Evolutionary conservation across 2,329 filamentous ascomycete genomes (phyloP), one percentile per base, ranked within the genome.

Genomic region (Fusarium metavorans): DNA sequence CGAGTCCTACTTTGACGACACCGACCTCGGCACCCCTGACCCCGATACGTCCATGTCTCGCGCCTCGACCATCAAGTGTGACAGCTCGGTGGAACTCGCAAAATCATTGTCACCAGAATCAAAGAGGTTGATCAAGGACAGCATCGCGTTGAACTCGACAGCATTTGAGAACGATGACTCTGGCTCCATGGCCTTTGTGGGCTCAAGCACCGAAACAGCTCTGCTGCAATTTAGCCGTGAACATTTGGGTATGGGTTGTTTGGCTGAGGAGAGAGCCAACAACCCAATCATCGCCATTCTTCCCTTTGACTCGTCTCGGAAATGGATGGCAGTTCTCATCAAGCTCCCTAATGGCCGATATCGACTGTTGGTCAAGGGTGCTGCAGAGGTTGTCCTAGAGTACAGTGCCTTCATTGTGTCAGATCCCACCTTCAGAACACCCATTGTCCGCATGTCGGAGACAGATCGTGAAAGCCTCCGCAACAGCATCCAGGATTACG

Each of bases 291-390:
- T 85, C 4, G 83, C 88, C 32, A 85, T 89, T 70, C 83, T 89
- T 2, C 87, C 88, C 0, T 90, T 90, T 68, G 87, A 90, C 71
- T 89, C 88, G 0, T 82, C 84, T 0, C 84, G 85, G 37, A 90
- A 90, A 74, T 89, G 86, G 80, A 91, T 91, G 88, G 89, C 86
- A 5, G 86, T 87, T 3, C 84, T 90, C 25, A 80, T 88, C 54
- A 87, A 85, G 75, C 82, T 89, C 1, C 77, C 82, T 0, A 78
- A 84, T 63, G 86, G 84, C 4, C 82, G 78, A 34, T 89, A 87
- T 71, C 85, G 89, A 14, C 82, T 90, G 2, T 83, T 89, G 25
- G 86, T 89, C 69, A 91, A 91, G 76, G 89, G 89, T 23, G 89
- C 89, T 4, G 88, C 88, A 0, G 89, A 91, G 72, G 88, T 90